A percentile compares a stretch with the other conserved stretches of the same genome.
Conservation (phyloP, 495 filamentous ascomycete genomes). For the Aspergillus leporis region DNA sequence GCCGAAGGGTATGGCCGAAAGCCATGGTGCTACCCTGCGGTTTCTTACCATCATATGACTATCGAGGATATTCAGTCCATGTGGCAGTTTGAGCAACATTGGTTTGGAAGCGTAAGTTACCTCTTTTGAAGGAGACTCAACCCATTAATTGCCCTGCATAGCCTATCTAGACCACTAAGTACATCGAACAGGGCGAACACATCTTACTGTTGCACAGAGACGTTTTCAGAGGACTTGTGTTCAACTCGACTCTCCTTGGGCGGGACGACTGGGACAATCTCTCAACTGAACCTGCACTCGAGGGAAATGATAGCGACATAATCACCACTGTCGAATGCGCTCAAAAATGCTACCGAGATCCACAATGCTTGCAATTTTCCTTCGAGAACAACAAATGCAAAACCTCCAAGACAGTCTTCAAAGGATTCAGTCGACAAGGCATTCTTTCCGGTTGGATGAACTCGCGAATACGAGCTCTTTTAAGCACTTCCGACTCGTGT, state of each 20-base stretch:
- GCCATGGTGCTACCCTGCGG: constrained; percentile 51
- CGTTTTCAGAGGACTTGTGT: constrained; percentile 32
- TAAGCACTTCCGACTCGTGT: constrained; percentile 31
- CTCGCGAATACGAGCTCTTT: constrained; percentile 24
- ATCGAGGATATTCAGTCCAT: constrained; percentile 41
- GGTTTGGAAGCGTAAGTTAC: constrained; percentile 41
- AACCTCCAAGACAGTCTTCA: constrained; percentile 32
- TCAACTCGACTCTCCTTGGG: constrained; percentile 18
- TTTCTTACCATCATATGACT: constrained; percentile 52
- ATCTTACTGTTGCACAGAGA: constrained; percentile 33
- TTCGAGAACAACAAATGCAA: constrained; percentile 32
- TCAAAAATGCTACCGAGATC: constrained; percentile 35
- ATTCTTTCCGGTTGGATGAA: constrained; percentile 37
- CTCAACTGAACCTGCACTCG: constrained; percentile 18
- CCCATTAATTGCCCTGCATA: too few species aligned
- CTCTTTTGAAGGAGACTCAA: too few species aligned
- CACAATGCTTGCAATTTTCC: constrained; percentile 45
- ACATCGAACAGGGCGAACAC: constrained; percentile 20
- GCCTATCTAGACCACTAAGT: too few species aligned
- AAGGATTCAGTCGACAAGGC: constrained; percentile 23
- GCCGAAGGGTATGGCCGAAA: constrained; percentile 38
- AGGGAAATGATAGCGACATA: constrained; percentile 21
- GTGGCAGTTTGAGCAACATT: constrained; percentile 47
- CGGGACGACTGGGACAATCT: constrained; percentile 39
- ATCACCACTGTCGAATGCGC: constrained; percentile 35